These are phyloP conservation scores for Aspergillus sp. DNA, from an alignment of 2,329 filamentous ascomycete genomes.

Conservation along the genomic window DNA sequence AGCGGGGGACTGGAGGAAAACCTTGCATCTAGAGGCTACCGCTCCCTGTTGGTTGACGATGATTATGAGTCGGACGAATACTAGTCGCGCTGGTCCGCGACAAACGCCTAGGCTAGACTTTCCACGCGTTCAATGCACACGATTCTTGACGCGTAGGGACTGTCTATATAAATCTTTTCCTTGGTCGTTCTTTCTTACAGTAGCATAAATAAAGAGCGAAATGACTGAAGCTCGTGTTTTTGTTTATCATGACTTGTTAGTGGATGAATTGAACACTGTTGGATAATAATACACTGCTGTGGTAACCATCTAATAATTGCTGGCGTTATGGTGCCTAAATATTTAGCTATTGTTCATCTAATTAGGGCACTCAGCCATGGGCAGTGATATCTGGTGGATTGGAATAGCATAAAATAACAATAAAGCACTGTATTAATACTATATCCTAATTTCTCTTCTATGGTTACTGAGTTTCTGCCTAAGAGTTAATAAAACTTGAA, in stretches of 20 bases:
- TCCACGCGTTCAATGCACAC: background rate
- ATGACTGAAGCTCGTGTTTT: background rate
- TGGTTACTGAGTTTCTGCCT: no score
- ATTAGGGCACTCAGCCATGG: background rate
- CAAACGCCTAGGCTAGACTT: background rate
- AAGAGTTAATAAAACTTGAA: no score
- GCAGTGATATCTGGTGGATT: background rate
- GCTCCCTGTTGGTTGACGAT: constrained; percentile 74
- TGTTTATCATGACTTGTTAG: background rate
- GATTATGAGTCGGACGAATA: constrained; percentile 71
- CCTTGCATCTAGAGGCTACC: constrained; percentile 73
- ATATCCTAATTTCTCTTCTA: no score
- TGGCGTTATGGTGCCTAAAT: background rate
- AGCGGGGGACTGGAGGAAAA: constrained; percentile 90
- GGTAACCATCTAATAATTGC: background rate
- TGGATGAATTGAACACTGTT: background rate
- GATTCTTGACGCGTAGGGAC: background rate
- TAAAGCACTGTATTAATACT: no score
- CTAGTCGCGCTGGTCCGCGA: constrained; percentile 20
- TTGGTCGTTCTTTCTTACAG: background rate
- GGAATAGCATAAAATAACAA: background rate
- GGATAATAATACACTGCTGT: no score
- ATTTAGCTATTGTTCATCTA: background rate
- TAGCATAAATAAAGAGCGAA: background rate
- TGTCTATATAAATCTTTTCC: background rate